Evolutionary conservation across 257 asterid species (phyloP), one percentile per base, ranked within the genome.

Genomic region (Primulina huaijiensis): DNA sequence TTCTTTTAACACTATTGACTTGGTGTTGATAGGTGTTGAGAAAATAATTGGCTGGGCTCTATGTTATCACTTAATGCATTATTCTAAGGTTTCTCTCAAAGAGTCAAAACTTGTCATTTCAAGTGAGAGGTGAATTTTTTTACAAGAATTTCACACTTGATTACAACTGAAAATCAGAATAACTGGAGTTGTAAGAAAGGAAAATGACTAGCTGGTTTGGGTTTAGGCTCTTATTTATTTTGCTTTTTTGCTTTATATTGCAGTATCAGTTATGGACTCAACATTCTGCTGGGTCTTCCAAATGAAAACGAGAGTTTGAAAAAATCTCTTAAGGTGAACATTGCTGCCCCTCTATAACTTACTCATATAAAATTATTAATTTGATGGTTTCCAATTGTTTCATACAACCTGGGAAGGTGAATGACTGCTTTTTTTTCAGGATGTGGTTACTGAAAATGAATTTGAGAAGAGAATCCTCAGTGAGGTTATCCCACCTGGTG

Each of bases 41-140:
- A 86, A 84, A 75, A 68, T 83, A 38, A 65, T 87, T 60, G 95
- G 95, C 60, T 91, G 96, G 97, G 95, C 92, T 76, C 64, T 89
- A 34, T 83, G 89, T 76, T 86, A 91, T 86, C 93, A 87, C 78
- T 79, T 84, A 20, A 91, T 89, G 95, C 84, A 78, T 62, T 62
- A 52, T 67, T 69, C 83, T 17, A 84, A 78, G 70, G 70, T 82
- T 66, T 62, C 70, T 20, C 43, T 50, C 33, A 56, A 78, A 72
- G 90, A 82, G 35, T 31, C 77, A 10, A 82, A 82, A 80, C 75
- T 78, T 55, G 72, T 58, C 17, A 80, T 90, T 70, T 83, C 89
- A 64, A 75, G 81, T 31, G 88, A 82, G 59, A 83, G 90, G 97
- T 88, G 65, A 50, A 12, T 12, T 34, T 21, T 2, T 73, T 50